These are phyloP conservation scores for Solanum hybrid DNA, from an alignment of 305 asterid genomes.

Conservation along the genomic window DNA sequence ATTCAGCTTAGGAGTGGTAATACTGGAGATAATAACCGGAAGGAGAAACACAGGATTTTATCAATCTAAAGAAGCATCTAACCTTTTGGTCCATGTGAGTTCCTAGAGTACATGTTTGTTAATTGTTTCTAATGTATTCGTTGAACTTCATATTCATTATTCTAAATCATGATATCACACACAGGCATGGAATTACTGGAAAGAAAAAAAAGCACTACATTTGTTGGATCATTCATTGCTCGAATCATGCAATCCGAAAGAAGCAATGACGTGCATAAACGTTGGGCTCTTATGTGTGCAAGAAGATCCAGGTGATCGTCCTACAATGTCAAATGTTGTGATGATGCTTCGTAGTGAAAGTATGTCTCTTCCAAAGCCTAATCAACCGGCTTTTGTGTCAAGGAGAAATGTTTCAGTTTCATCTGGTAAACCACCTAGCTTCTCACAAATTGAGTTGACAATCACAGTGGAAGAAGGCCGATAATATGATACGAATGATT, in stretches of 20 bases:
- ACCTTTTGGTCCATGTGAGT: slow-evolving; percentile 26
- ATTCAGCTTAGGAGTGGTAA: slow-evolving; percentile 19
- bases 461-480: not conserved
- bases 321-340: slow-evolving; percentile 19
- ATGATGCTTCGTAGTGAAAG: slow-evolving; percentile 8
- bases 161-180: not conserved
- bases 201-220: slow-evolving; percentile 8
- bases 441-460: not conserved
- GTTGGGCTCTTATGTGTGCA: slow-evolving; percentile 22
- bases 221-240: slow-evolving; percentile 4
- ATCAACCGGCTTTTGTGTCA: slow-evolving; percentile 8
- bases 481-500: not conserved
- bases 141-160: not conserved
- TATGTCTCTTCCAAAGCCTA: not conserved
- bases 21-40: slow-evolving; percentile 22
- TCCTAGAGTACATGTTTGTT: not conserved
- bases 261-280: slow-evolving; percentile 12
- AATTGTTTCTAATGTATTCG: not conserved
- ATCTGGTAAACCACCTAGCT: not conserved
- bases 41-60: slow-evolving; percentile 16
- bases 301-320: slow-evolving; percentile 27
- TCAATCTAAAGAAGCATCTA: slow-evolving; percentile 5
- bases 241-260: slow-evolving; percentile 2
- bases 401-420: not conserved
- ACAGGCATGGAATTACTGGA: slow-evolving; percentile 26